Base-by-base conservation (phyloP, 352 stramenopile genomes). In the Globisporangium canariense region DNA sequence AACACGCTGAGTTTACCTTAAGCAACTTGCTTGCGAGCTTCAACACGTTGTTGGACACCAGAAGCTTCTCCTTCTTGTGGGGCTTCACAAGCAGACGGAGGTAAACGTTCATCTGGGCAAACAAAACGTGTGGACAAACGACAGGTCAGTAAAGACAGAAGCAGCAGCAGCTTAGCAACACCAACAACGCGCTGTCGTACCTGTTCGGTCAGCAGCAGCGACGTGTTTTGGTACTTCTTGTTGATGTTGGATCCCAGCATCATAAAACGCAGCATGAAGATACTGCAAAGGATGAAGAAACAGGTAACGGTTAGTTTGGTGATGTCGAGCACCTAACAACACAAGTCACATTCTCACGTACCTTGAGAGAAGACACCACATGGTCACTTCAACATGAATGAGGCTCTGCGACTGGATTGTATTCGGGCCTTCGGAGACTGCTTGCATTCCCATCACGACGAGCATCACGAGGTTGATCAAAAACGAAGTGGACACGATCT, bases 181-280 rank as follows among this genome's bases (percentile, higher is more conserved):
- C 32, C 9, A 52, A 22, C 11, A 40, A 40, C 30, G 43, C 49
- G 30, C 40, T 41, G 60, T 65, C 68, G 22, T 68, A 93, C 85
- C 82, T 97, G 88, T 74, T 97, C 89, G 11, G 89, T 97, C 61
- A 97, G 68, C 59, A 97, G 76, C 43, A 97, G 74, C 66, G 86
- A 93, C n/a, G 88, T 96, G 78, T 97, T 95, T 56, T 95, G 81
- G 69, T 96, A 97, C 72, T 94, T 96, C 64, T 89, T 88, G 72
- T 97, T 97, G 67, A 95, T 96, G 67, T 91, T 85, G 41, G 86
- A 94, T 58, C 89, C 89, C 46, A 97, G 78, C 78, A 94, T 96
- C 81, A 96, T 93, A 66, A 96, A 97, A 60, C 89, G 85, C 65
- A 97, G 75, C 73, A 97, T 87, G 67, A 96, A 97, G 28, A 95